Percentiles rank a stretch among this genome's conserved stretches.
Conservation (phyloP, 139 green algal genomes). For the Chlamydomonas eustigma region DNA sequence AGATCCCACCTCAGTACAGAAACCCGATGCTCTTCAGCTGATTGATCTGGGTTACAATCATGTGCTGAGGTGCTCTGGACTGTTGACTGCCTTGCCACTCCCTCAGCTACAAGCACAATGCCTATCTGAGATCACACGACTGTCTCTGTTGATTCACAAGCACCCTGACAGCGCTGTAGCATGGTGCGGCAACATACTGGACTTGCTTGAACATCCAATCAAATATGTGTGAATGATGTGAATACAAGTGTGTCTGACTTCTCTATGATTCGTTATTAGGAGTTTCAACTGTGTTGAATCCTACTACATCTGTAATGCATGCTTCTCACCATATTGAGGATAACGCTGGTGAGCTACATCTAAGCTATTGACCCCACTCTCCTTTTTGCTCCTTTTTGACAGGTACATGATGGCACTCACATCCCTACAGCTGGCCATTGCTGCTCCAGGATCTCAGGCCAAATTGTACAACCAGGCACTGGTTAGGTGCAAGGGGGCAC, state of each 20-base stretch:
- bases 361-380: no score
- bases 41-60: background rate
- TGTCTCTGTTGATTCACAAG: constrained; percentile 7
- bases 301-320: no score
- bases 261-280: no score
- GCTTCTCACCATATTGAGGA: no score
- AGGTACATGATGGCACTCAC: constrained; percentile 27
- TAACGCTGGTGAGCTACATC: no score
- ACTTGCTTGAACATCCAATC: no score
- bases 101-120: background rate
- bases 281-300: no score
- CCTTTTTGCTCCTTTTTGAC: no score
- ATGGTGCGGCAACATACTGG: no score
- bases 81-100: background rate
- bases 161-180: constrained; percentile 1
- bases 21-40: no score
- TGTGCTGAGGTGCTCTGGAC: constrained; percentile 1
- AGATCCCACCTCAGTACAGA: background rate
- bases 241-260: no score
- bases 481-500: constrained; percentile 14
- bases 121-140: background rate
- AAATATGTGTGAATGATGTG: constrained; percentile 9
- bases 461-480: constrained; percentile 15
- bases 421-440: constrained; percentile 19
- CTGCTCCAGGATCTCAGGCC: constrained; percentile 1